Conservation (phyloP, 306 rosid genomes). For the Inga oerstediana region DNA sequence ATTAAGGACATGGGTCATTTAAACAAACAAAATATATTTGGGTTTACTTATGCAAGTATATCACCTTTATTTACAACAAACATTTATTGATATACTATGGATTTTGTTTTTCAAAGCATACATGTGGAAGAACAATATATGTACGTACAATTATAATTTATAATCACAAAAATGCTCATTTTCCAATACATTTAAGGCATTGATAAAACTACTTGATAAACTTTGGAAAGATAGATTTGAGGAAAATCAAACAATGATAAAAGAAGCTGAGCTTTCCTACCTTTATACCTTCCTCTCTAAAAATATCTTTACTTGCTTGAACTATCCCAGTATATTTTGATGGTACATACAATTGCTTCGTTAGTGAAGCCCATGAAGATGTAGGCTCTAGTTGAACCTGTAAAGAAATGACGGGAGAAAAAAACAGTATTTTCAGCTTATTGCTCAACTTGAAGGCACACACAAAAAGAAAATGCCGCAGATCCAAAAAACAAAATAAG, state of each 20-base stretch:
- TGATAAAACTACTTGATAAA: neutral
- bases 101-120: neutral
- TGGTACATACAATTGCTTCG: constrained; percentile 51
- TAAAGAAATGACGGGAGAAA: constrained; percentile 12
- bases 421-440: constrained; percentile 20
- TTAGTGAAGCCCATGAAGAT: constrained; percentile 73
- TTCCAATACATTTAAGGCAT: neutral
- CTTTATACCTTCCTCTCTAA: constrained; percentile 89
- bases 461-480: neutral
- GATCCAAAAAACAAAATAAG: neutral
- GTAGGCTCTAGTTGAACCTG: constrained; percentile 97
- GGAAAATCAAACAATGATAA: neutral
- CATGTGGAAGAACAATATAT: neutral
- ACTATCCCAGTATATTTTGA: constrained; percentile 91
- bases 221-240: neutral
- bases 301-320: constrained; percentile 89
- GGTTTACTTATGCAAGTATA: neutral
- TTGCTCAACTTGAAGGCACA: neutral
- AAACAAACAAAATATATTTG: neutral
- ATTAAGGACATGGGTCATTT: neutral
- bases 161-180: neutral
- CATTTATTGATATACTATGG: neutral
- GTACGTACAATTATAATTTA: neutral
- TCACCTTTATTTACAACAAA: neutral
- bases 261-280: constrained; percentile 40